phyloP scores from a whole-genome alignment of 305 asterid species.

The Solanum chacoense region DNA sequence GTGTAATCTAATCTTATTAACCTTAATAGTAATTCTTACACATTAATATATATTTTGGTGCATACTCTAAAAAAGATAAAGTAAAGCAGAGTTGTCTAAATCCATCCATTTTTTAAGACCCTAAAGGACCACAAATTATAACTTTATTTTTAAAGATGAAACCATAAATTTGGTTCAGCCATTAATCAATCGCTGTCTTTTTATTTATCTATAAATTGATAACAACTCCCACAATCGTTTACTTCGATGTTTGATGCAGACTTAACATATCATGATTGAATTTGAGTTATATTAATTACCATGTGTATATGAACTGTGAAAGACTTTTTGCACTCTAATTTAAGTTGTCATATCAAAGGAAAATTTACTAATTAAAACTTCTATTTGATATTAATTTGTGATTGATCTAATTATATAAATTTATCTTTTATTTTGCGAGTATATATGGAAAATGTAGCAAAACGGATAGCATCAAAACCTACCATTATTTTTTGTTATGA shows the following conservation, averaged over 20 bases:
- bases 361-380: neutral
- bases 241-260: neutral
- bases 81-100: neutral
- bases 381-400: neutral
- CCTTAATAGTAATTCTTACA: neutral
- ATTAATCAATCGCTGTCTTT: neutral
- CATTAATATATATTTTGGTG: neutral
- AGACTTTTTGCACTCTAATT: neutral
- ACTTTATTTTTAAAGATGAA: neutral
- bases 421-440: neutral
- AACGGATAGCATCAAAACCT: neutral
- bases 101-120: neutral
- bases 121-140: neutral
- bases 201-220: neutral
- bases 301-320: neutral
- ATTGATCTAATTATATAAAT: neutral
- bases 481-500: neutral
- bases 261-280: neutral
- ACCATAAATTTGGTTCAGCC: neutral
- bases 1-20: neutral
- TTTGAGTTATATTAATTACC: neutral
- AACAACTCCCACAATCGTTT: neutral
- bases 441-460: neutral
- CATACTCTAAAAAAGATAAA: neutral
- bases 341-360: neutral